A percentile compares a stretch with the other conserved stretches of the same genome.
phyloP scores from a whole-genome alignment of 2,329 filamentous ascomycete species.

The Aspergillus oerlinghausenensis region DNA sequence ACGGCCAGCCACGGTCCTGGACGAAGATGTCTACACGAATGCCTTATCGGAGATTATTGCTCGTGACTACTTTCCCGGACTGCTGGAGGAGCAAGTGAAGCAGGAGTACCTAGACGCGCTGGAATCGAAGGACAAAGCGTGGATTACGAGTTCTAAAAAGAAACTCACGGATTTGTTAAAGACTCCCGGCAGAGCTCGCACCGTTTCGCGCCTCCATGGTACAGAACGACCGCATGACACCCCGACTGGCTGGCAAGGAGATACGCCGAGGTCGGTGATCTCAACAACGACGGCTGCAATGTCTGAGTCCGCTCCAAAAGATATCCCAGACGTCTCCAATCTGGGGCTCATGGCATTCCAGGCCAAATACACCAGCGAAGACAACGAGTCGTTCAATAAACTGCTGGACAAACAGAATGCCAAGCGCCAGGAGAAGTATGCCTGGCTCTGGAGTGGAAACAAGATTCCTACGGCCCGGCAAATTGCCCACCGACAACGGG shows the following conservation, averaged over 20 bases:
- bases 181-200: slow-evolving; percentile 60
- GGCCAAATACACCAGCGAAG: slow-evolving; percentile 90
- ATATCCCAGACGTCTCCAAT: slow-evolving; percentile 60
- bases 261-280: slow-evolving; percentile 64
- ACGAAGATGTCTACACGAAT: slow-evolving; percentile 90
- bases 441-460: slow-evolving; percentile 85
- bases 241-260: slow-evolving; percentile 56
- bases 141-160: slow-evolving; percentile 78
- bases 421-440: slow-evolving; percentile 76
- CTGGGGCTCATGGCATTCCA: slow-evolving; percentile 85
- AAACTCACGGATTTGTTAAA: slow-evolving; percentile 69
- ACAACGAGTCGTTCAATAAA: slow-evolving; percentile 95
- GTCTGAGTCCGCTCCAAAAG: slow-evolving; percentile 39
- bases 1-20: slow-evolving; percentile 77
- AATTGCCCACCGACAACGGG: slow-evolving; percentile 49
- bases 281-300: slow-evolving; percentile 29
- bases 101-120: slow-evolving; percentile 89
- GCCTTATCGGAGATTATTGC: slow-evolving; percentile 91
- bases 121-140: slow-evolving; percentile 75
- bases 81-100: slow-evolving; percentile 79
- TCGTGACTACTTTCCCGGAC: slow-evolving; percentile 91
- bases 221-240: slow-evolving; percentile 20
- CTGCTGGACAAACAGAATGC: slow-evolving; percentile 86
- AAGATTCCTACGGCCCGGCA: slow-evolving; percentile 65
- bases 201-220: slow-evolving; percentile 42